phyloP scores from a whole-genome alignment of 2,329 filamentous ascomycete species.

The Cordyceps pruinosa region DNA sequence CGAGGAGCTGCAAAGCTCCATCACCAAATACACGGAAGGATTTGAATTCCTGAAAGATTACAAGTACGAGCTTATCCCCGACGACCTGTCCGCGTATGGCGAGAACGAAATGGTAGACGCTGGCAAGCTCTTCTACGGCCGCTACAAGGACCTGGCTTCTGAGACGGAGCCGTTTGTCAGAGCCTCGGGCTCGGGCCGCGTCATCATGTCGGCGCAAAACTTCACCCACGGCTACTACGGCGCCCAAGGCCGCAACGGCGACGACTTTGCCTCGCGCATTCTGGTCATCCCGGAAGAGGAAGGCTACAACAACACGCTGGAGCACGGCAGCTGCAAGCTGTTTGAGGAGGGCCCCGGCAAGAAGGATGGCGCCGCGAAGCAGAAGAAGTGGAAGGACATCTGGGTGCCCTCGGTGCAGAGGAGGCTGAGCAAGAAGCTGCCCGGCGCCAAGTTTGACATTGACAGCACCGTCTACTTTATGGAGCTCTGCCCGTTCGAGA shows the following conservation, averaged over 20 bases:
- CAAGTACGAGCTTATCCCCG: conserved; percentile 61
- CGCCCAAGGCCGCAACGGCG: conserved; percentile 28
- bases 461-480: conserved; percentile 65
- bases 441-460: conserved; percentile 57
- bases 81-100: conserved; percentile 62
- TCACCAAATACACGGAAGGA: conserved; percentile 50
- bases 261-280: conserved; percentile 47
- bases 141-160: conserved; percentile 59
- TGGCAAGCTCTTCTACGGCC: conserved; percentile 66
- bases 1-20: conserved; percentile 52
- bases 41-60: conserved; percentile 68
- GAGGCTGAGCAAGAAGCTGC: conserved; percentile 62
- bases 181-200: conserved; percentile 61
- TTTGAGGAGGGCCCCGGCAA: conserved; percentile 58
- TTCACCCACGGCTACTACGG: conserved; percentile 69
- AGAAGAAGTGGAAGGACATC: conserved; percentile 50
- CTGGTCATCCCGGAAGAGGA: conserved; percentile 62
- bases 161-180: conserved; percentile 61
- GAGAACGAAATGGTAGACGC: conserved; percentile 65
- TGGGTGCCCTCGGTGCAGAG: conserved; percentile 63
- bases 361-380: conserved; percentile 41
- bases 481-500: conserved; percentile 84
- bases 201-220: conserved; percentile 66
- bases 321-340: conserved; percentile 61
- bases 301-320: conserved; percentile 73